Evolutionary conservation across 2,329 filamentous ascomycete species (phyloP).

Genomic region (Nannizziopsis arthrosporioides): DNA sequence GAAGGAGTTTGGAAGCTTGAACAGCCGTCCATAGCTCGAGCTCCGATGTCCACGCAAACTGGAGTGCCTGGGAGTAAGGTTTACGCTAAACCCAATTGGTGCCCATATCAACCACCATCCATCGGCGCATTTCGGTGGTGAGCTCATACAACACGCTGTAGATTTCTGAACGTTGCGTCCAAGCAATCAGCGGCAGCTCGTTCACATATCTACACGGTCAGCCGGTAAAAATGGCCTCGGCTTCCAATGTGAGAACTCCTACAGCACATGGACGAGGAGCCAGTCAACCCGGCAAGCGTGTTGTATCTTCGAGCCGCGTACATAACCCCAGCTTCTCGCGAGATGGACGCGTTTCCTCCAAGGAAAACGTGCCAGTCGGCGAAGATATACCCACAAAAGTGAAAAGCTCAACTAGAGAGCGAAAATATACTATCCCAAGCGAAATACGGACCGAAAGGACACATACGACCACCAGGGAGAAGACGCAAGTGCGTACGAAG

Average conservation of each 20-base stretch:
- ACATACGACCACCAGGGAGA: constrained; percentile 52
- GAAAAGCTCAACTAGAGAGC: constrained; percentile 25
- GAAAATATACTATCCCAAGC: constrained; percentile 25
- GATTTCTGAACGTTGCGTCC: background rate
- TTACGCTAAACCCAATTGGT: constrained; percentile 19
- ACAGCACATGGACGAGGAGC: constrained; percentile 32
- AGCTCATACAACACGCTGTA: background rate
- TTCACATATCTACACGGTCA: constrained; percentile 17
- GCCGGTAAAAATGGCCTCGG: constrained; percentile 14
- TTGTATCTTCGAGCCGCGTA: constrained; percentile 29
- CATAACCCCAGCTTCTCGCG: constrained; percentile 16
- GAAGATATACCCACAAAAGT: constrained; percentile 12
- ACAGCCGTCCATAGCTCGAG: constrained; percentile 6
- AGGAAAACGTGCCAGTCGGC: constrained; percentile 15
- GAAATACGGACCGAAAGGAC: constrained; percentile 34
- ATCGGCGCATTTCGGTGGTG: background rate
- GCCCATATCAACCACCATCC: background rate
- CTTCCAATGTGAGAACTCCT: constrained; percentile 24
- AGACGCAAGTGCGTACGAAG: constrained; percentile 46
- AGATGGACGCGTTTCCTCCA: constrained; percentile 14
- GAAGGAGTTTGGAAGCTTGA: constrained; percentile 5
- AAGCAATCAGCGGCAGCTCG: constrained; percentile 1
- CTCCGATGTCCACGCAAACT: constrained; percentile 15
- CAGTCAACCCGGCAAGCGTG: constrained; percentile 31
- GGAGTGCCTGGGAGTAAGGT: constrained; percentile 14